Conservation (phyloP, 2,329 filamentous ascomycete species). For the Sclerotinia nivalis region DNA sequence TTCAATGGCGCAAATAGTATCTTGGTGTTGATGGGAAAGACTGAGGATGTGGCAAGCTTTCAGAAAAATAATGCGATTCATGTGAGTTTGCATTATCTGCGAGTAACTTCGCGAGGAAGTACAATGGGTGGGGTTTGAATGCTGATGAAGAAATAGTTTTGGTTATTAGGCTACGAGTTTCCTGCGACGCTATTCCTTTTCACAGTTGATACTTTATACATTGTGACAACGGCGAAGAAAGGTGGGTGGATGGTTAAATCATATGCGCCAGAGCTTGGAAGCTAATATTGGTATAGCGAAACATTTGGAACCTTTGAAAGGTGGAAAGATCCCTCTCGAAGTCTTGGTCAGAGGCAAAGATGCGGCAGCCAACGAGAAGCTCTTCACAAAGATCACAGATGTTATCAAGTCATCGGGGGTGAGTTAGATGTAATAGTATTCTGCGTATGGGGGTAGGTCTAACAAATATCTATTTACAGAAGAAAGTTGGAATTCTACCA, state of each 20-base stretch:
- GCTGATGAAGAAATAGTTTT: conserved; percentile 64
- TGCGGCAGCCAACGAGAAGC: conserved; percentile 84
- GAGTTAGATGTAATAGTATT: conserved; percentile 46
- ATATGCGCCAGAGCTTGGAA: conserved; percentile 19
- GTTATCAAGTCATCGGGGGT: conserved; percentile 86
- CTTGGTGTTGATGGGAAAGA: conserved; percentile 90
- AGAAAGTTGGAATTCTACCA: conserved; percentile 83
- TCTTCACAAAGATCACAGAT: conserved; percentile 80
- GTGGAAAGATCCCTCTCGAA: conserved; percentile 89
- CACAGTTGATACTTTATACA: conserved; percentile 82
- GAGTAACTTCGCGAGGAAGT: conserved; percentile 1
- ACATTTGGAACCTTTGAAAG: conserved; percentile 88
- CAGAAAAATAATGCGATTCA: conserved; percentile 97
- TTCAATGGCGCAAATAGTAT: conserved; percentile 88
- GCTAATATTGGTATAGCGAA: conserved; percentile 64
- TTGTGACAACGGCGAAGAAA: conserved; percentile 97
- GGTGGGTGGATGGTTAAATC: conserved; percentile 52
- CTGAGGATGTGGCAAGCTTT: conserved; percentile 81
- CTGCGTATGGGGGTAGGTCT: conserved; percentile 11
- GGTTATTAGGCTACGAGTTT: conserved; percentile 98
- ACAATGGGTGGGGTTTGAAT: background rate
- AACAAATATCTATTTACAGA: conserved; percentile 50
- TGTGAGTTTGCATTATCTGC: conserved; percentile 55
- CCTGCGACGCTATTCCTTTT: conserved; percentile 93
- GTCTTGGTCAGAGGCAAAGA: conserved; percentile 92